A percentile compares a stretch with the other conserved stretches of the same genome.
Evolutionary conservation across 345 rosid species (phyloP).

Genomic region (Toxicodendron radicans): DNA sequence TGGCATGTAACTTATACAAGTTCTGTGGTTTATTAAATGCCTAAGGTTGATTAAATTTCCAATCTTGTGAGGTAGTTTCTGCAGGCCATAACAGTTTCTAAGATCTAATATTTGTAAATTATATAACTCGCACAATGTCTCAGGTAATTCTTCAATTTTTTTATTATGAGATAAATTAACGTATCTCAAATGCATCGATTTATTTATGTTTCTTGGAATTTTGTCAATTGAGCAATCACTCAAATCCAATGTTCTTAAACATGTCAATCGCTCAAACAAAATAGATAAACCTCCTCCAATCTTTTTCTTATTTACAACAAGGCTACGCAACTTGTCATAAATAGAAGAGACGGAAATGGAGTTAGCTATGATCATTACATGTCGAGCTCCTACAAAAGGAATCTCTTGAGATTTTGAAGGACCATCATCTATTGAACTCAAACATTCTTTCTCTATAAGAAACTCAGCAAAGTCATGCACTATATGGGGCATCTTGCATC

Average conservation of each 20-base stretch:
- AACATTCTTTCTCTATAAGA: slow-evolving; percentile 22
- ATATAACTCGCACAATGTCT: slow-evolving; percentile 18
- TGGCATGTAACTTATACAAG: background rate
- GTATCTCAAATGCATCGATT: slow-evolving; percentile 23
- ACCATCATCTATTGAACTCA: background rate
- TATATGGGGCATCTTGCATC: slow-evolving; percentile 35
- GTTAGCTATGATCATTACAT: slow-evolving; percentile 6
- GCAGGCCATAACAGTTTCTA: background rate
- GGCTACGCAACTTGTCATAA: slow-evolving; percentile 21
- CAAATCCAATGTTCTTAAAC: background rate
- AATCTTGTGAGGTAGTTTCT: slow-evolving; percentile 6
- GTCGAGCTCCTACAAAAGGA: slow-evolving; percentile 5
- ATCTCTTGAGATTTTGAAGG: background rate
- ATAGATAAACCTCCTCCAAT: background rate
- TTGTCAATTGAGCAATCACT: background rate
- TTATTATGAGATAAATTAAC: slow-evolving; percentile 14
- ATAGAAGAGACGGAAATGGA: background rate
- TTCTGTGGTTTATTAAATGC: background rate
- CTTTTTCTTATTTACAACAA: background rate
- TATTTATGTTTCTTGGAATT: slow-evolving; percentile 15
- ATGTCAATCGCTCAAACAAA: slow-evolving; percentile 3
- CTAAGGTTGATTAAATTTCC: slow-evolving; percentile 15
- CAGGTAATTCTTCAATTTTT: slow-evolving; percentile 14
- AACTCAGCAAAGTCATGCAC: slow-evolving; percentile 30
- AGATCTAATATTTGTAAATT: slow-evolving; percentile 19